phyloP scores from a whole-genome alignment of 306 rosid genomes.

The Glycyrrhiza uralensis region DNA sequence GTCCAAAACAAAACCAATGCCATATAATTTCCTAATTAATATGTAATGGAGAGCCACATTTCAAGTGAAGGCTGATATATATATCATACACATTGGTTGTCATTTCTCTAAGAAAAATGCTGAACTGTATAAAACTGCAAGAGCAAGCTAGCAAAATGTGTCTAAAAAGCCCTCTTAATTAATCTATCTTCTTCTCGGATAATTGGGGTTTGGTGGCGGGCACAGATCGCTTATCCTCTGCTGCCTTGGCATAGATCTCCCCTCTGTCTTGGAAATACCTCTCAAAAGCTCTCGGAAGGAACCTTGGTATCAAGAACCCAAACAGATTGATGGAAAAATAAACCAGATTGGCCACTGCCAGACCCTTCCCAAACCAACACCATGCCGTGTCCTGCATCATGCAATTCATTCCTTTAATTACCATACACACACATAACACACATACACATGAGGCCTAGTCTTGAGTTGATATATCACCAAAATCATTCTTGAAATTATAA shows the following conservation, averaged over 20 bases:
- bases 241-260: slow-evolving; percentile 52
- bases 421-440: background rate
- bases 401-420: background rate
- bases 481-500: too few species aligned
- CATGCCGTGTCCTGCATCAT: slow-evolving; percentile 56
- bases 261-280: slow-evolving; percentile 56
- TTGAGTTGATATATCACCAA: too few species aligned
- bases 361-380: slow-evolving; percentile 76
- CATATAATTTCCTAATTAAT: background rate
- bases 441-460: background rate
- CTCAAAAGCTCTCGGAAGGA: slow-evolving; percentile 82
- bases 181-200: slow-evolving; percentile 36
- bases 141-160: background rate
- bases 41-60: background rate
- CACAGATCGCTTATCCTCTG: slow-evolving; percentile 52
- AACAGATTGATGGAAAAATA: slow-evolving; percentile 65
- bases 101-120: background rate
- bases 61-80: background rate
- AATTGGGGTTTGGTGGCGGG: slow-evolving; percentile 8
- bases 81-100: slow-evolving; percentile 10
- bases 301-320: slow-evolving; percentile 67
- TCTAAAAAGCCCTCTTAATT: background rate
- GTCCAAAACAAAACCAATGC: slow-evolving; percentile 7
- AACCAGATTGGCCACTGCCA: slow-evolving; percentile 49
- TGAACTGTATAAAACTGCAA: background rate